These are phyloP conservation scores for Oryza nivara DNA, from an alignment of 176 grass and related monocot species.

Conservation along the genomic window DNA sequence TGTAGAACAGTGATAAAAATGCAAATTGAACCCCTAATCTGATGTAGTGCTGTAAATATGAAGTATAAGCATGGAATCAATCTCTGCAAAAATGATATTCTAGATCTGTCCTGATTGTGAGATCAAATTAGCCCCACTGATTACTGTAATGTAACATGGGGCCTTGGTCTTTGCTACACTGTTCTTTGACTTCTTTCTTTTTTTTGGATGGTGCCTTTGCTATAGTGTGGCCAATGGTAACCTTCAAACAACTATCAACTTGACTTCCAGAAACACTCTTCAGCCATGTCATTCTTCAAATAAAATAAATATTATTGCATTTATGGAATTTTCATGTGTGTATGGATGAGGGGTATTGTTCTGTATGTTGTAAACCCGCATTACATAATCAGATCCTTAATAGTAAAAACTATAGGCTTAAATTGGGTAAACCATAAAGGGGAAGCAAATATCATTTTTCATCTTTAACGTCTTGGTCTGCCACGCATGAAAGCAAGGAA, in stretches of 20 bases:
- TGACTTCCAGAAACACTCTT: background rate
- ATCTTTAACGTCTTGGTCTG: background rate
- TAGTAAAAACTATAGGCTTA: too few species aligned
- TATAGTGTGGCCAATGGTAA: too few species aligned
- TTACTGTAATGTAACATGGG: background rate
- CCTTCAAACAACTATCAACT: background rate
- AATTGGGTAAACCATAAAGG: too few species aligned
- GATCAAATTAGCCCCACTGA: background rate
- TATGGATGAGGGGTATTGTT: too few species aligned
- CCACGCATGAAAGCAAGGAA: background rate
- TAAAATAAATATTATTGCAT: too few species aligned
- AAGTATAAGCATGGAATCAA: background rate
- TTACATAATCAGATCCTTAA: too few species aligned
- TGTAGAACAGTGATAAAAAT: background rate
- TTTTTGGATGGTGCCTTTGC: too few species aligned
- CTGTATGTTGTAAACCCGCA: too few species aligned
- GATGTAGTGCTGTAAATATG: background rate
- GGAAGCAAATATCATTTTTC: background rate
- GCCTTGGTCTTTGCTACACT: too few species aligned
- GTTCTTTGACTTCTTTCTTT: too few species aligned
- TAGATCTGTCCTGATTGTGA: background rate
- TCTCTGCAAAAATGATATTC: background rate
- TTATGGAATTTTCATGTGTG: too few species aligned
- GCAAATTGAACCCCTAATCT: conserved; percentile 11
- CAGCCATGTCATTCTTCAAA: background rate